Evolutionary conservation across 73 alveolate species (phyloP).

Genomic region (Symbiodinium pilosum): DNA sequence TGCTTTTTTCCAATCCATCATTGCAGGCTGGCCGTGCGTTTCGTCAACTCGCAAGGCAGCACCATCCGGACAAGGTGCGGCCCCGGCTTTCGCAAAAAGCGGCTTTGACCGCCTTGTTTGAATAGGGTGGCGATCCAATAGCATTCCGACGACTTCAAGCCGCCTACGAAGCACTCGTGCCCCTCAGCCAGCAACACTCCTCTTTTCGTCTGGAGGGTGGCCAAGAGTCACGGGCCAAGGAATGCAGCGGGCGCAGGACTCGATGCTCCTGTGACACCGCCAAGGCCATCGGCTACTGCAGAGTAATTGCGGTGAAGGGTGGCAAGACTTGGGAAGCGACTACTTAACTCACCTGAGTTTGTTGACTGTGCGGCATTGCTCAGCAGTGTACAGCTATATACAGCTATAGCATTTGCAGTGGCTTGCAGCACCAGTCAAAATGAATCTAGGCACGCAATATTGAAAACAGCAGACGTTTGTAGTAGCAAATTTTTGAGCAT

Average conservation of each 20-base stretch:
- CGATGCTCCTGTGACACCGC: neutral
- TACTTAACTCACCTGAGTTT: too few relatives aligned
- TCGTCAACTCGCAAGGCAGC: conserved; percentile 58
- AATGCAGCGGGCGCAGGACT: neutral
- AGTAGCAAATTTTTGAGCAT: neutral
- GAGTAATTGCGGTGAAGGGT: too few relatives aligned
- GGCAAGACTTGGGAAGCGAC: too few relatives aligned
- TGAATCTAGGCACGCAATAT: too few relatives aligned
- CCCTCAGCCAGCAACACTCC: neutral
- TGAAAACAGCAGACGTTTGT: too few relatives aligned
- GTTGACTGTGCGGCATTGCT: too few relatives aligned
- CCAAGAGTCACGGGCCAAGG: too few relatives aligned
- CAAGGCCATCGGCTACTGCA: too few relatives aligned
- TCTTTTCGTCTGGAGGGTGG: too few relatives aligned
- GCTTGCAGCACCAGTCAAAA: too few relatives aligned
- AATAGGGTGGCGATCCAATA: conserved; percentile 65
- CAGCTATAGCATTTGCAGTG: too few relatives aligned
- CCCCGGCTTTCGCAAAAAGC: neutral
- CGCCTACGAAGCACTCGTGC: conserved; percentile 52
- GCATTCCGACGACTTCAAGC: conserved; percentile 30
- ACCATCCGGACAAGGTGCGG: conserved; percentile 83
- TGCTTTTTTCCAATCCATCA: neutral
- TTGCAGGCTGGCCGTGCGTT: conserved; percentile 48
- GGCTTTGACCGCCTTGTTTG: neutral
- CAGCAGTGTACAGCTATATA: too few relatives aligned